Evolutionary conservation across 495 filamentous ascomycete genomes (phyloP).

Genomic region (Penicillium salamii): DNA sequence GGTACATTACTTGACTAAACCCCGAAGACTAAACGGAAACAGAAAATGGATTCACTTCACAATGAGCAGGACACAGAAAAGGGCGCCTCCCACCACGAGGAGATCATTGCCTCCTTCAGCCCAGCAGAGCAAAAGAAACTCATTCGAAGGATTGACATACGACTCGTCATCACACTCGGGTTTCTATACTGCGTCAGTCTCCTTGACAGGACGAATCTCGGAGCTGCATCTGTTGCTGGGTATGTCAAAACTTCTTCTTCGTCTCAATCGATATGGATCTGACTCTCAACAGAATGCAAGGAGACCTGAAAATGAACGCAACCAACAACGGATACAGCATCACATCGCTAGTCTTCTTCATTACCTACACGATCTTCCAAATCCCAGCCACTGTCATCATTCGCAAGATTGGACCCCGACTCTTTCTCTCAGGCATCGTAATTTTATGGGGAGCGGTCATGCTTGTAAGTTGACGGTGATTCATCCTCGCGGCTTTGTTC

Average conservation of each 20-base stretch:
- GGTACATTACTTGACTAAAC: no score
- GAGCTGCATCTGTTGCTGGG: conserved; percentile 6
- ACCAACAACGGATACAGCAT: conserved; percentile 9
- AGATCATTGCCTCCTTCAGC: conserved; percentile 3
- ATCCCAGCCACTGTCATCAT: conserved; percentile 39
- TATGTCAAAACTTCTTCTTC: not conserved
- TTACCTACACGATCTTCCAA: conserved; percentile 18
- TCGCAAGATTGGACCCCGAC: conserved; percentile 54
- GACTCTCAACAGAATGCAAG: conserved; percentile 4
- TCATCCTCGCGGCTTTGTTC: no score
- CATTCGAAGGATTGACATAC: conserved; percentile 5
- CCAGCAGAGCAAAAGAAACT: conserved; percentile 6
- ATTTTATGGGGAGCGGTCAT: conserved; percentile 43
- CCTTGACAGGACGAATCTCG: conserved; percentile 6
- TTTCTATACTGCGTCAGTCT: conserved; percentile 8
- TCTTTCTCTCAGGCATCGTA: conserved; percentile 47
- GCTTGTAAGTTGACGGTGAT: conserved; percentile 43
- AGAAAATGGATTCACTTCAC: not conserved
- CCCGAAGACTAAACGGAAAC: no score
- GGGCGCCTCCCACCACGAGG: not conserved
- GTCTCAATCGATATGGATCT: not conserved
- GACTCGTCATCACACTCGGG: conserved; percentile 6
- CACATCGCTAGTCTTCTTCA: conserved; percentile 11
- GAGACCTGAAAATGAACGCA: conserved; percentile 6
- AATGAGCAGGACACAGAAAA: not conserved